Base-by-base conservation (phyloP, 805 yeast genomes). In the baker's yeast (Saccharomyces cerevisiae) region DNA sequence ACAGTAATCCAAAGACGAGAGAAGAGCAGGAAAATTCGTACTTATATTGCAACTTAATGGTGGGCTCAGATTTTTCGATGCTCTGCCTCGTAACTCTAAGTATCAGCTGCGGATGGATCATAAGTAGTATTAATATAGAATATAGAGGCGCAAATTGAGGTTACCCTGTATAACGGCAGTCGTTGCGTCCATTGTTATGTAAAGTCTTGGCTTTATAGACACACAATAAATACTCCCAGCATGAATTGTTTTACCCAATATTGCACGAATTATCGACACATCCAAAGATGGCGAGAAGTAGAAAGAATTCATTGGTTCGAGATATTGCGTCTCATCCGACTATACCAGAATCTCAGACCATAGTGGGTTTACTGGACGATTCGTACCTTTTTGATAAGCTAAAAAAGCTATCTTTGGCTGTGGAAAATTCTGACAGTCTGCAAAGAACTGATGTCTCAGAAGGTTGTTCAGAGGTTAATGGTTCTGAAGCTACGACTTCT, bases 261-360 rank as follows among this genome's bases (percentile, higher is more conserved):
- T 21, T 21, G 4, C 17, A 8, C 24, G 43, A 8, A 10, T 17
- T 17, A 36, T 17, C 13, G 24, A 36, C 24, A 13, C 13, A 17
- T 36, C 17, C 21, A n/a, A 21, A 27, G 5, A 63, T 61, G 66
- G 53, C 56, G 2, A 70, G 83, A 56, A 73, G 76, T 6, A 73
- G 89, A 62, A 76, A 84, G 53, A 77, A 79, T 55, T 84, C 90
- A 2, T 78, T 83, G 56, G 89, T 84, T 0, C 81, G 81, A 51
- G 69, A 73, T 30, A 82, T 84, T 49, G 89, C 89, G 0, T 67
- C 76, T 47, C 79, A 77, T 36, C 56, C 55, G 50, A 57, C 54
- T 49, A 66, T 51, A 50, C 59, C n/a, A 27, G 58, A 5, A 56
- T 62, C 11, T 52, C 59, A 21, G 56, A 51, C 50, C 11, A 36